Evolutionary conservation across 2,329 filamentous ascomycete genomes (phyloP), one percentile per base, ranked within the genome.

Genomic region (Hawksworthiomyces lignivorus): DNA sequence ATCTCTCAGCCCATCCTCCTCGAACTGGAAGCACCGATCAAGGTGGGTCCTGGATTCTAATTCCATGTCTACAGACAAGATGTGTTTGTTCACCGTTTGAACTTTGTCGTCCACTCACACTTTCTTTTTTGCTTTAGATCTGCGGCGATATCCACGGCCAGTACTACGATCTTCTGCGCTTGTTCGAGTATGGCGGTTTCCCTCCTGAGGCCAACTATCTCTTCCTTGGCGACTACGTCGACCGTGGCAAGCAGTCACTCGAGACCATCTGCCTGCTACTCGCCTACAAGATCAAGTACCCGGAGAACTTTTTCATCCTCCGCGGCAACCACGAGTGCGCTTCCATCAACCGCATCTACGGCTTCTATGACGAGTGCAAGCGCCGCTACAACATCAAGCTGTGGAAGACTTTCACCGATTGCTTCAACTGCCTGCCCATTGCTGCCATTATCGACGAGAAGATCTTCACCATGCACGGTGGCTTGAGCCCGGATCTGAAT

Each of bases 341-440:
- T 46, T 94, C 87, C 40, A 94, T 98, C 74, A 98, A 94, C 73
- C 87, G 92, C 61, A 94, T 97, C 67, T 98, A 98, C 65, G 92
- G 92, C 47, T 98, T 98, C 73, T 98, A 98, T 73, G 92, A 98
- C 61, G 90, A 98, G 69, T 98, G 90, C 82, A 98, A 98, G 75
- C 84, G 92, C 61, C 79, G 90, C 55, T 97, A 94, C 73, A 98
- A 97, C 69, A 95, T 97, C 73, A 97, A 97, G 78, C 77, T 97
- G 48, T 97, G 90, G 90, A 98, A 98, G 78, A 97, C 90, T 1
- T 97, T 98, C 63, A 96, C 89, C 50, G 90, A 98, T 65, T 96
- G 89, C 76, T 98, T 98, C 80, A 98, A 98, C 75, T 96, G 88
- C 69, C 70, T 97, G 60, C 90, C 90, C 36, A 97, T 98, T 64